phyloP scores from a whole-genome alignment of 1,284 basidiomycete genomes.

The Agroathelia rolfsii region DNA sequence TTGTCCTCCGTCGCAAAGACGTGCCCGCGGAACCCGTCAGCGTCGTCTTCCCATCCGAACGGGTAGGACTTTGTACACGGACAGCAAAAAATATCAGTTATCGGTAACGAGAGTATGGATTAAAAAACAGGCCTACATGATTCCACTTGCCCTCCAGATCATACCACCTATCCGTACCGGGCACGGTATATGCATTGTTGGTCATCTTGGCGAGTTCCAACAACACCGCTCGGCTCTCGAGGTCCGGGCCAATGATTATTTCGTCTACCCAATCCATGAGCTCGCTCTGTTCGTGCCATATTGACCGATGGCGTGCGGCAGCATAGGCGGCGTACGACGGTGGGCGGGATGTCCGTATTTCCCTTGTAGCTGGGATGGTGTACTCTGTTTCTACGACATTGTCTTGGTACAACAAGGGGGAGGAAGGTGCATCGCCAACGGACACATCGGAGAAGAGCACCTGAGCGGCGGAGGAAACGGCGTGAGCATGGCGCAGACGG shows the following conservation, averaged over 20 bases:
- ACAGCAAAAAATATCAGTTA: slow-evolving; percentile 4
- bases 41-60: slow-evolving; percentile 87
- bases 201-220: slow-evolving; percentile 89
- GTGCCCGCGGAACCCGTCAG: slow-evolving; percentile 86
- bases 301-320: slow-evolving; percentile 40
- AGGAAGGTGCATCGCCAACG: slow-evolving; percentile 9
- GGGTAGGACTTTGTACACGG: slow-evolving; percentile 49
- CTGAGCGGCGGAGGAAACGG: slow-evolving; percentile 40
- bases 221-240: slow-evolving; percentile 69
- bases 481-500: slow-evolving; percentile 60
- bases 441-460: slow-evolving; percentile 53
- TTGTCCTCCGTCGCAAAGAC: slow-evolving; percentile 82
- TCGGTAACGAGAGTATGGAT: slow-evolving; percentile 1
- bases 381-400: slow-evolving; percentile 21
- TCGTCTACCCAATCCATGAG: slow-evolving; percentile 52
- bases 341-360: slow-evolving; percentile 35
- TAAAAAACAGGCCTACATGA: slow-evolving; percentile 31
- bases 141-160: slow-evolving; percentile 60
- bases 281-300: slow-evolving; percentile 35
- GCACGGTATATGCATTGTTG: slow-evolving; percentile 75
- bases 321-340: slow-evolving; percentile 40
- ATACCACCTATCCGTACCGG: slow-evolving; percentile 66
- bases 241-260: slow-evolving; percentile 56
- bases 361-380: slow-evolving; percentile 28
- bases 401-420: slow-evolving; percentile 10